Conservation (phyloP, 768 basidiomycete genomes). For the Podaxis carcinomalis region DNA sequence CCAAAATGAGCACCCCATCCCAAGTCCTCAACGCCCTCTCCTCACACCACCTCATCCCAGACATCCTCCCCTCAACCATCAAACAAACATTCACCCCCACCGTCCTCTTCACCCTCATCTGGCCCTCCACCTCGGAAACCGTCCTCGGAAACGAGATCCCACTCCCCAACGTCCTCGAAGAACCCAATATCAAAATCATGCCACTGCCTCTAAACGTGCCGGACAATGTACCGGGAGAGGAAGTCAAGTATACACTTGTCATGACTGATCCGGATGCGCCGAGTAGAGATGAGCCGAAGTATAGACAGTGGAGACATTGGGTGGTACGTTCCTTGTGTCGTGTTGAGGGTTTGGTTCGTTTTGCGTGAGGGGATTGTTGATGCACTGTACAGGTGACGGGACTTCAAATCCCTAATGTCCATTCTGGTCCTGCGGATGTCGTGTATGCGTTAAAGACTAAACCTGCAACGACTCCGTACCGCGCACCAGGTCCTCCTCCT, state of each 20-base stretch:
- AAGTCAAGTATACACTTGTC: slow-evolving; percentile 46
- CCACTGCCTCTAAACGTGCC: slow-evolving; percentile 32
- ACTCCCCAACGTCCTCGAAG: slow-evolving; percentile 36
- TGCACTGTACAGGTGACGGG: slow-evolving; percentile 27
- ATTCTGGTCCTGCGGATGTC: slow-evolving; percentile 23
- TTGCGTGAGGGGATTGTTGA: slow-evolving; percentile 6
- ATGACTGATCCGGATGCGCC: slow-evolving; percentile 62
- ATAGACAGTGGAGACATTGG: slow-evolving; percentile 54
- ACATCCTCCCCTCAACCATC: slow-evolving; percentile 3
- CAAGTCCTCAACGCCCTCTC: neutral
- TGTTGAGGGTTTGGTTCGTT: neutral
- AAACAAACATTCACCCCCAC: neutral
- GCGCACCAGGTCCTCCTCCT: slow-evolving; percentile 50
- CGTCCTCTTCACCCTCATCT: slow-evolving; percentile 11
- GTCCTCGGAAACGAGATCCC: slow-evolving; percentile 26
- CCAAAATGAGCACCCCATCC: neutral
- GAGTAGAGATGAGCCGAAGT: slow-evolving; percentile 42
- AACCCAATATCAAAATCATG: slow-evolving; percentile 44
- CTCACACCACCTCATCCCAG: slow-evolving; percentile 2
- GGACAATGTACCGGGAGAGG: slow-evolving; percentile 19
- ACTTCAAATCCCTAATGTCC: slow-evolving; percentile 24
- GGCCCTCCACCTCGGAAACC: slow-evolving; percentile 19
- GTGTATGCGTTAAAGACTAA: slow-evolving; percentile 36
- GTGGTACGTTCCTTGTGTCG: slow-evolving; percentile 42
- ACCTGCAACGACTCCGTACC: slow-evolving; percentile 49